Conservation (phyloP, 306 rosid species). For the Cicer judaicum region DNA sequence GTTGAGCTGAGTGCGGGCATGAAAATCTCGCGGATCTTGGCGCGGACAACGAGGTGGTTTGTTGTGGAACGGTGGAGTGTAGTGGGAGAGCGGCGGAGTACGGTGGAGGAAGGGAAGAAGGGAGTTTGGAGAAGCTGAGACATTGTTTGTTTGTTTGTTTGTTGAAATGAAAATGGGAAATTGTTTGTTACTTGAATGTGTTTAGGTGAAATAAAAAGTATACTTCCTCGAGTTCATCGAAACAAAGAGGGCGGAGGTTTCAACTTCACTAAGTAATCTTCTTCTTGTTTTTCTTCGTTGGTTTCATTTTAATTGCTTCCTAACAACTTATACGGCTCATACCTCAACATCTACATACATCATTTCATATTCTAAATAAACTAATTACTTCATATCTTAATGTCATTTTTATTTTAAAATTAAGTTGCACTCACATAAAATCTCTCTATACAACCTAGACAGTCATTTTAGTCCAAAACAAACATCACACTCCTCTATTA, state of each 20-base stretch:
- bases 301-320: too few relatives aligned
- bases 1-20: conserved; percentile 99
- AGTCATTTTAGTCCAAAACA: too few relatives aligned
- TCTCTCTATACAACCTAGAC: too few relatives aligned
- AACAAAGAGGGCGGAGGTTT: conserved; percentile 65
- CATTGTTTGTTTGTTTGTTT: conserved; percentile 55
- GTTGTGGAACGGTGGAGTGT: background rate
- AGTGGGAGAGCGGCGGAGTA: conserved; percentile 35
- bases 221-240: conserved; percentile 75
- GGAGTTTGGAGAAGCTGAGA: conserved; percentile 80
- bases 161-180: background rate
- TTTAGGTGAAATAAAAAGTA: background rate
- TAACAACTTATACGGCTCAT: too few relatives aligned
- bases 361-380: too few relatives aligned
- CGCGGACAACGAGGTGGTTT: conserved; percentile 42
- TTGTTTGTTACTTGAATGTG: background rate
- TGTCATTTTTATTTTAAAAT: too few relatives aligned
- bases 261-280: conserved; percentile 40
- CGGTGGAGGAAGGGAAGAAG: conserved; percentile 49
- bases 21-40: conserved; percentile 97
- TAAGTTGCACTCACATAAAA: too few relatives aligned
- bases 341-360: too few relatives aligned
- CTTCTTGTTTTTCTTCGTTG: too few relatives aligned
- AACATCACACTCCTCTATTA: too few relatives aligned
- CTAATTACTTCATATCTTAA: too few relatives aligned